A percentile compares a stretch with the other conserved stretches of the same genome.
These are phyloP conservation scores for Penicillium sp. DNA, from an alignment of 2,329 filamentous ascomycete species.

Conservation along the genomic window DNA sequence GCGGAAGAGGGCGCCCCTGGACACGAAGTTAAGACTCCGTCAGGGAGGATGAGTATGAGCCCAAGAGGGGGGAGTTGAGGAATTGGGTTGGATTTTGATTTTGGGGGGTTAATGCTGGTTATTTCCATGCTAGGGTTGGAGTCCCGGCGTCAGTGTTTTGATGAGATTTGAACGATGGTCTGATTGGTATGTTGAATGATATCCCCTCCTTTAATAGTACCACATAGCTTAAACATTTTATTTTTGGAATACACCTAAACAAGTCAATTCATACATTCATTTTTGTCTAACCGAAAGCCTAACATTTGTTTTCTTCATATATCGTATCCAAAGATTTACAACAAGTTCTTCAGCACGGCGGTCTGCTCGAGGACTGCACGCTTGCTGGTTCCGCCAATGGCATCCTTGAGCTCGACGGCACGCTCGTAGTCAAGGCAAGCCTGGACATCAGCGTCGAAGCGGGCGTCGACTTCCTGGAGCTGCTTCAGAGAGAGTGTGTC, in stretches of 20 bases:
- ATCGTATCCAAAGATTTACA: constrained; percentile 35
- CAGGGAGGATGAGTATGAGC: constrained; percentile 11
- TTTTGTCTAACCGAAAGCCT: constrained; percentile 26
- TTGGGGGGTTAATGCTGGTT: neutral
- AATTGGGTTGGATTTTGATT: neutral
- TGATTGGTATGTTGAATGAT: neutral
- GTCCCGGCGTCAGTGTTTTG: neutral
- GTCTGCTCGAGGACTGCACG: constrained; percentile 69
- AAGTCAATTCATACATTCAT: constrained; percentile 15
- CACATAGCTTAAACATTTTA: neutral
- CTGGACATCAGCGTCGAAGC: constrained; percentile 70
- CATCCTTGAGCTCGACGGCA: constrained; percentile 75
- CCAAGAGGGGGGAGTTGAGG: neutral
- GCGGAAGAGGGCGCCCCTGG: neutral
- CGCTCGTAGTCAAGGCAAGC: constrained; percentile 76
- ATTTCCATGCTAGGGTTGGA: neutral
- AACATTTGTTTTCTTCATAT: constrained; percentile 13
- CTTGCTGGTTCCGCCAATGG: constrained; percentile 76
- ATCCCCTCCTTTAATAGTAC: neutral
- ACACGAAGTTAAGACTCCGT: constrained; percentile 15
- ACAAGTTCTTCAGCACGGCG: constrained; percentile 57
- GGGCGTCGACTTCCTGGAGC: constrained; percentile 64
- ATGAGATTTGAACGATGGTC: neutral
- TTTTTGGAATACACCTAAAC: neutral
- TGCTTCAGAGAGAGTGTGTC: constrained; percentile 67